Evolutionary conservation across 2,329 filamentous ascomycete genomes (phyloP).

Genomic region (Diaporthe velutina): DNA sequence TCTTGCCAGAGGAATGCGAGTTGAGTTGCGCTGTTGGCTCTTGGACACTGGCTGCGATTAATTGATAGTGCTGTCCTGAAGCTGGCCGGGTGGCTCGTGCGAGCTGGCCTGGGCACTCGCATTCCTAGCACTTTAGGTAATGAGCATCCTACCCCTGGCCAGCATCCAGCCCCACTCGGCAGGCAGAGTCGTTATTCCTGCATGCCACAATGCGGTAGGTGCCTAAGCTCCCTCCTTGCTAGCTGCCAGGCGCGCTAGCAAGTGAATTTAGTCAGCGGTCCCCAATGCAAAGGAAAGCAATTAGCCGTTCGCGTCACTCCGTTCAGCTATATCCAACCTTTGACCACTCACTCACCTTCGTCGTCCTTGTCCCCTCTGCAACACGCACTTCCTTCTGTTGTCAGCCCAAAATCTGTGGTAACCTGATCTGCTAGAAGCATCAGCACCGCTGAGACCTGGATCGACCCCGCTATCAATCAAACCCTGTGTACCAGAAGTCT

Average conservation of each 20-base stretch:
- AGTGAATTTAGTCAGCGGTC: slow-evolving; percentile 21
- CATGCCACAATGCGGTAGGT: neutral
- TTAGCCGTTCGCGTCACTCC: slow-evolving; percentile 21
- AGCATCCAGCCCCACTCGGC: slow-evolving; percentile 10
- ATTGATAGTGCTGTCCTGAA: slow-evolving; percentile 40
- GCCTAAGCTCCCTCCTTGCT: neutral
- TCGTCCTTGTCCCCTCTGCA: neutral
- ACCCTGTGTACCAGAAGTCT: neutral
- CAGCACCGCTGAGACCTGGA: neutral
- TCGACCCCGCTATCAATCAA: neutral
- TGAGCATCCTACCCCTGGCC: neutral
- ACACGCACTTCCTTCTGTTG: neutral
- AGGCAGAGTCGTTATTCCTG: neutral
- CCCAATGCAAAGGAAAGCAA: neutral
- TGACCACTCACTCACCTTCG: neutral
- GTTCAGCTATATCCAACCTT: neutral
- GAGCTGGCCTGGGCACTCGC: neutral
- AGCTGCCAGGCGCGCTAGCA: neutral
- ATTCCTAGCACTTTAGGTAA: slow-evolving; percentile 13
- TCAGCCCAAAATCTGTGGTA: neutral
- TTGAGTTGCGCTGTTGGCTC: slow-evolving; percentile 23
- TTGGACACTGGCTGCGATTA: slow-evolving; percentile 11
- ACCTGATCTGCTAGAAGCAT: neutral
- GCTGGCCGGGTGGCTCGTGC: slow-evolving; percentile 33
- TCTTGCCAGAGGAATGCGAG: slow-evolving; percentile 36